Percentiles rank a stretch among this genome's conserved stretches.
Evolutionary conservation across 495 filamentous ascomycete species (phyloP).

Genomic region (Umbilicaria muhlenbergii): DNA sequence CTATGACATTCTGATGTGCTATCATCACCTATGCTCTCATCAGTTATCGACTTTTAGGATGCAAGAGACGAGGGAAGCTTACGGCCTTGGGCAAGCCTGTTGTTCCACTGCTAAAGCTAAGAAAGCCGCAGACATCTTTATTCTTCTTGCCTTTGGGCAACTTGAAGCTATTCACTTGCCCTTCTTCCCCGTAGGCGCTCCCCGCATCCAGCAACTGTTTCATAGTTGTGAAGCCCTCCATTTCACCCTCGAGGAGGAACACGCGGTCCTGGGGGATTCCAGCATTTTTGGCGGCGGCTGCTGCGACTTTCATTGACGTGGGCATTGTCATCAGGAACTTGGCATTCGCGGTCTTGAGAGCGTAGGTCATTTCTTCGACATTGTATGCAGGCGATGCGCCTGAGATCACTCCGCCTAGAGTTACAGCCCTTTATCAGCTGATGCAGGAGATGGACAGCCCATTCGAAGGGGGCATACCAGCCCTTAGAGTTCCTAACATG

Average conservation of each 20-base stretch:
- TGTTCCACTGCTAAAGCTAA: conserved; percentile 40
- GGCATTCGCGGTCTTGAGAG: conserved; percentile 33
- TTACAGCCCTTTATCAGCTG: neutral
- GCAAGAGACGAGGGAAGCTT: conserved; percentile 6
- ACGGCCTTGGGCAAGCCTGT: conserved; percentile 36
- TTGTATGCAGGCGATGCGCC: conserved; percentile 45
- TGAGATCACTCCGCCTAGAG: conserved; percentile 30
- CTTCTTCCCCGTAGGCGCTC: conserved; percentile 15
- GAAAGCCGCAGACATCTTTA: conserved; percentile 36
- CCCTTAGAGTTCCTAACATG: conserved; percentile 36
- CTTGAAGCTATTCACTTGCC: conserved; percentile 26
- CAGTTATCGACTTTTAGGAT: neutral
- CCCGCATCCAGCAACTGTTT: conserved; percentile 33
- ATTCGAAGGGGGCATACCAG: conserved; percentile 4
- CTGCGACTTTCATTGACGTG: conserved; percentile 31
- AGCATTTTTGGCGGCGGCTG: conserved; percentile 32
- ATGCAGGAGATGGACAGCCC: neutral
- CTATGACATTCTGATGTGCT: conserved; percentile 45
- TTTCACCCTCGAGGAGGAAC: conserved; percentile 37
- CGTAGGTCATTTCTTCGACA: conserved; percentile 46
- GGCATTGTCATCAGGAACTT: conserved; percentile 41
- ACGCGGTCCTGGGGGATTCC: conserved; percentile 33
- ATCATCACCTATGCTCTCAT: conserved; percentile 33
- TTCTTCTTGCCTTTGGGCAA: conserved; percentile 35
- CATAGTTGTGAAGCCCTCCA: conserved; percentile 31